Evolutionary conservation across 2,329 filamentous ascomycete species (phyloP), one percentile per base, ranked within the genome.

Genomic region (Cadophora luteo-olivacea): DNA sequence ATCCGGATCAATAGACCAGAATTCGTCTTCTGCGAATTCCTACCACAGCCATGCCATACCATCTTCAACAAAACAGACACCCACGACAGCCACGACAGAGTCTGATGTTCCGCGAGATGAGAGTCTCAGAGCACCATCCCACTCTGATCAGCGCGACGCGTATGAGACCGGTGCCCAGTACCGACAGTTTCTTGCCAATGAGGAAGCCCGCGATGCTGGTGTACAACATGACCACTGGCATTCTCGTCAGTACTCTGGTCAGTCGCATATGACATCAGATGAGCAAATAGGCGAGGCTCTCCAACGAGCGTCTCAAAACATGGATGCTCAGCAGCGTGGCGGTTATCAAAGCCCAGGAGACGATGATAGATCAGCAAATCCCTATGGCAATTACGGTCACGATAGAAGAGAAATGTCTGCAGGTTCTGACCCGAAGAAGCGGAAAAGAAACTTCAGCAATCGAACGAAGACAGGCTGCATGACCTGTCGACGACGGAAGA

Each of bases 401-500:
- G 73, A 77, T 49, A 72, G 74, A 65, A 71, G 73, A 65, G 75
- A 77, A 33, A 72, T 76, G 57, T 76, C 75, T 36, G 79, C 87
- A 45, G 86, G 88, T 75, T 85, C 85, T 5, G 88, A 90, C 72
- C 83, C 86, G 4, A 91, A 91, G 79, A 91, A 91, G 79, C 82
- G 90, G 61, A 92, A 92, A 80, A 85, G 91, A 49, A 92, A 93
- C 77, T 98, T 97, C 77, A 97, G 93, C 82, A 97, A 97, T 80
- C 87, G 95, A 68, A 97, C 95, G 24, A 98, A 98, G 82, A 97
- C 94, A 11, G 94, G 94, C 38, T 98, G 95, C 79, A 89, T 97
- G 81, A 98, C 95, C 6, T 98, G 95, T 79, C 87, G 95, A 69
- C 88, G 89, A 78, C 87, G 95, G 68, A 98, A 98, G 86, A 98